Evolutionary conservation across 371 early-diverging fungal genomes (phyloP), one percentile per base, ranked within the genome.

Genomic region (Mucor indicus): DNA sequence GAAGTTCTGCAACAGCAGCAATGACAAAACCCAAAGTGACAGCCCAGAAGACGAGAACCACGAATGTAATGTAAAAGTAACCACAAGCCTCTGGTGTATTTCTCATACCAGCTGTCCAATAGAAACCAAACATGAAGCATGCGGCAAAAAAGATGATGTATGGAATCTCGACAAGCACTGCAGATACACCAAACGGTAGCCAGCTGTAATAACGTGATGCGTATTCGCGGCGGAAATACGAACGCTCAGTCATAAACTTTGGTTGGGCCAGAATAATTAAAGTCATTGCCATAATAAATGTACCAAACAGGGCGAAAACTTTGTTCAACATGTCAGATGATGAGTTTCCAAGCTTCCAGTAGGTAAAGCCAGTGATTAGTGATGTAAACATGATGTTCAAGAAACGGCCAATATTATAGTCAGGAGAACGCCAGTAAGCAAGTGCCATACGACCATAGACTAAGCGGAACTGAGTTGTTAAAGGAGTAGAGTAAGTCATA

Each of bases 181-280:
- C 71, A 6, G 81, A 67, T 5, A 69, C 27, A 4, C 60, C 55
- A 62, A 86, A 86, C 0, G 88, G 78, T 29, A 64, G 59, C 80
- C 85, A 85, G 9, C 82, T 77, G 55, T 90, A 90, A 53, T 87
- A 84, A 43, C 83, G 84, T 11, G 82, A 69, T 4, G 87, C 80
- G 17, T 79, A 64, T 59, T 90, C 90, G 38, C 90, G 78, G 21
- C 79, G 75, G 64, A 84, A 88, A 75, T 79, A 83, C 25, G 62
- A 59, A 21, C 89, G 76, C 57, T 90, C 85, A 33, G 72, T 62
- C 50, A 88, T 77, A 56, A 83, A 86, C 27, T 84, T 80, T 10
- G 90, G 89, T 51, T 86, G 80, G 13, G 79, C 81, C 55, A 83
- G 67, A 57, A 83, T 87, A 55, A 87, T 84, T 16, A 87, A 55